Conservation (phyloP, 2,329 filamentous ascomycete genomes). For the Endoconidiophora laricicola region DNA sequence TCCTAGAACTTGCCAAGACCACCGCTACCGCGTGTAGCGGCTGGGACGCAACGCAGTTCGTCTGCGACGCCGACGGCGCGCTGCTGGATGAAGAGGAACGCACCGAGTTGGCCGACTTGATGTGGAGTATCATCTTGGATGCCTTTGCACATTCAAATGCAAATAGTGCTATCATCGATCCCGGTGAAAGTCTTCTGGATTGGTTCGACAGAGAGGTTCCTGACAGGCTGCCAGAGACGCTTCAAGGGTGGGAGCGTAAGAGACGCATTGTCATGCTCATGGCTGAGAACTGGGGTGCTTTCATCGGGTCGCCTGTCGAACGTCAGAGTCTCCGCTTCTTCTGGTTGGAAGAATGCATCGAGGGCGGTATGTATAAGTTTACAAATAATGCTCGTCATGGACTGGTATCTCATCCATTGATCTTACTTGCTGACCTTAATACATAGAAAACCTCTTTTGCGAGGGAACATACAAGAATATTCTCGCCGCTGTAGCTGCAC, state of each 20-base stretch:
- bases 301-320: conserved; percentile 47
- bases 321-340: conserved; percentile 59
- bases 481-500: conserved; percentile 39
- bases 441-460: conserved; percentile 41
- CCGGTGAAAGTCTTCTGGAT: conserved; percentile 32
- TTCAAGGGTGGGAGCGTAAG: conserved; percentile 24
- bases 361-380: conserved; percentile 35
- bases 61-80: conserved; percentile 40
- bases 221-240: conserved; percentile 30
- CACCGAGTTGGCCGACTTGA: conserved; percentile 30
- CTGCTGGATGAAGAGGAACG: conserved; percentile 31
- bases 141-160: conserved; percentile 52
- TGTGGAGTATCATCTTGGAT: conserved; percentile 52
- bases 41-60: conserved; percentile 35
- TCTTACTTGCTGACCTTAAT: neutral
- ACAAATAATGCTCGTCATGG: neutral
- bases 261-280: conserved; percentile 31
- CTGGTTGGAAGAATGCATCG: conserved; percentile 63
- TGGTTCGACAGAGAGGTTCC: conserved; percentile 32
- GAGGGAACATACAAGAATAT: conserved; percentile 42
- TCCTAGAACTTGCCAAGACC: conserved; percentile 46
- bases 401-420: neutral
- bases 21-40: conserved; percentile 35
- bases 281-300: conserved; percentile 53
- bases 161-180: conserved; percentile 25